phyloP scores from a whole-genome alignment of 768 basidiomycete genomes.

The Gautieria morchelliformis region DNA sequence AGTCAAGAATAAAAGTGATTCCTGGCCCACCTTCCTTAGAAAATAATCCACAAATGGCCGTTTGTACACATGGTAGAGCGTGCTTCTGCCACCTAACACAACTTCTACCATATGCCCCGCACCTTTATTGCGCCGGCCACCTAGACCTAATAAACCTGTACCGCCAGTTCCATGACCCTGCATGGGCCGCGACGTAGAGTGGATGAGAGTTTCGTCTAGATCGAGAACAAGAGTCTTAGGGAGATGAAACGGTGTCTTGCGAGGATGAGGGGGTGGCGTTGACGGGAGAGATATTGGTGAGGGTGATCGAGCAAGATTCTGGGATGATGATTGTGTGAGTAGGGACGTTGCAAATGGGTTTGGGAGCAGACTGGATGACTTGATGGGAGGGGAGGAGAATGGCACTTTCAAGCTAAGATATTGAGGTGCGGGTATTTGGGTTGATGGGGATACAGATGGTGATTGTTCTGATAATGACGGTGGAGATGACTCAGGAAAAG shows the following conservation, averaged over 20 bases:
- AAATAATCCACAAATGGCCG: constrained; percentile 96
- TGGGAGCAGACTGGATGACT: constrained; percentile 13
- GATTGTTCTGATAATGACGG: constrained; percentile 1
- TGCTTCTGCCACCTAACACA: constrained; percentile 76
- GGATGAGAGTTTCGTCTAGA: constrained; percentile 96
- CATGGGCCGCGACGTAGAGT: constrained; percentile 84
- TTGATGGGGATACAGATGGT: background rate
- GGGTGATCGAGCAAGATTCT: constrained; percentile 16
- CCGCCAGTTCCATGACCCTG: constrained; percentile 32
- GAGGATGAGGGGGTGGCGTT: constrained; percentile 40
- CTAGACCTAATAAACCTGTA: constrained; percentile 53
- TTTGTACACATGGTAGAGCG: constrained; percentile 97
- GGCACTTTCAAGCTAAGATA: constrained; percentile 10
- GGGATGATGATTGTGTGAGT: constrained; percentile 13
- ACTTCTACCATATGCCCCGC: constrained; percentile 90
- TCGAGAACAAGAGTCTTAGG: constrained; percentile 96
- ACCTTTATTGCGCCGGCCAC: constrained; percentile 48
- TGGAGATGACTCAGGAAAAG: background rate
- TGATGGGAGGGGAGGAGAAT: background rate
- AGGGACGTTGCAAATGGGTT: constrained; percentile 19
- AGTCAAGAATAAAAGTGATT: background rate
- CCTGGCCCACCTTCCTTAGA: constrained; percentile 58
- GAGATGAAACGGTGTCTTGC: constrained; percentile 64
- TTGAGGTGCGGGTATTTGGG: constrained; percentile 14
- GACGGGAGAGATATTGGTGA: constrained; percentile 23